phyloP scores from a whole-genome alignment of 352 stramenopile genomes.

The Aphanomyces astaci region DNA sequence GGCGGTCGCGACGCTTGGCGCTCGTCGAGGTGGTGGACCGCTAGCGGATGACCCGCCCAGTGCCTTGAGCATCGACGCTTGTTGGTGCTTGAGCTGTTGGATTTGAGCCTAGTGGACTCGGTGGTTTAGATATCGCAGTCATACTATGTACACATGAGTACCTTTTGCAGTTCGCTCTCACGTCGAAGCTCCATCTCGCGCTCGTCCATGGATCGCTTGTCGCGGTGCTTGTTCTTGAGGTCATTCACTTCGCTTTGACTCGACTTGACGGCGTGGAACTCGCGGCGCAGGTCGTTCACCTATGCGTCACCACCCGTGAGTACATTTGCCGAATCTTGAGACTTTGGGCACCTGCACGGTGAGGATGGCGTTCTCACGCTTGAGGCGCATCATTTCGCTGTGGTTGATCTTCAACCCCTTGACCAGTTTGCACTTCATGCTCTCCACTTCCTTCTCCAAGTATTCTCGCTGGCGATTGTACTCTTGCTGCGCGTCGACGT shows the following conservation, averaged over 20 bases:
- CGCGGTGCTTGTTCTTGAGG: slow-evolving; percentile 9
- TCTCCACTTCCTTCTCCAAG: slow-evolving; percentile 86
- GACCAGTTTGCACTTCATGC: slow-evolving; percentile 84
- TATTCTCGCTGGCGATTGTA: slow-evolving; percentile 90
- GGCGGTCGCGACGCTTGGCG: not conserved
- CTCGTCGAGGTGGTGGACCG: not conserved
- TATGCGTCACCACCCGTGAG: no score
- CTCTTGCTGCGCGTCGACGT: slow-evolving; percentile 68
- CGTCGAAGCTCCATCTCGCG: slow-evolving; percentile 4
- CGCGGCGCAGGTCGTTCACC: slow-evolving; percentile 72
- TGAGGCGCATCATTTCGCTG: slow-evolving; percentile 64
- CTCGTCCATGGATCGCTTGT: slow-evolving; percentile 1
- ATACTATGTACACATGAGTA: not conserved
- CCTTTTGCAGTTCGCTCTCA: slow-evolving; percentile 21
- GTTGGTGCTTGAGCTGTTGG: slow-evolving; percentile 52
- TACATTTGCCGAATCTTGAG: no score
- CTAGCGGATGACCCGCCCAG: slow-evolving; percentile 29
- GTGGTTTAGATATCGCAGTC: slow-evolving; percentile 12
- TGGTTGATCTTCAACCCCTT: slow-evolving; percentile 81
- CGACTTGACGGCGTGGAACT: slow-evolving; percentile 35
- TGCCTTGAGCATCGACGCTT: slow-evolving; percentile 56
- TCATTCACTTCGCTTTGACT: slow-evolving; percentile 24
- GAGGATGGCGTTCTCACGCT: slow-evolving; percentile 74
- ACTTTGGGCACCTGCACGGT: slow-evolving; percentile 34
- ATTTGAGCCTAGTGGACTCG: slow-evolving; percentile 61